Conservation (phyloP, 179 eudicot genomes). For the Vitellaria paradoxa region DNA sequence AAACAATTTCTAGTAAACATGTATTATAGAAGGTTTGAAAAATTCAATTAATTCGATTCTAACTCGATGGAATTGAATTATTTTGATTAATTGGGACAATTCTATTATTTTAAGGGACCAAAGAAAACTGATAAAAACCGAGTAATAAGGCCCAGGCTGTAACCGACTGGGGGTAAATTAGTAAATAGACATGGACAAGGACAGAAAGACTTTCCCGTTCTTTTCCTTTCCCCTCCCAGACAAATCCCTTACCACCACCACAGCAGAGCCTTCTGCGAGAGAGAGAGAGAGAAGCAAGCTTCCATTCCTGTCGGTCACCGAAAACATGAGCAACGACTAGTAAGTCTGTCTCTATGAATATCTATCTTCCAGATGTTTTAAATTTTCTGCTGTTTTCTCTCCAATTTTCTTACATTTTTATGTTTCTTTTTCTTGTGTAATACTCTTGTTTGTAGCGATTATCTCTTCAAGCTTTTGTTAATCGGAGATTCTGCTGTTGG, state of each 20-base stretch:
- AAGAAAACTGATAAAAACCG: too few species aligned
- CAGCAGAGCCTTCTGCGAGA: not conserved
- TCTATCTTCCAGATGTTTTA: not conserved
- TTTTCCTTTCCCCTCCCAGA: not conserved
- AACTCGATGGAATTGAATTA: too few species aligned
- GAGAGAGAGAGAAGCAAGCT: not conserved
- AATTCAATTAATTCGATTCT: too few species aligned
- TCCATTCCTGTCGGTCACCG: slow-evolving; percentile 9
- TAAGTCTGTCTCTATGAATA: slow-evolving; percentile 7
- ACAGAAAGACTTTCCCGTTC: too few species aligned
- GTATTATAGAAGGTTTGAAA: too few species aligned
- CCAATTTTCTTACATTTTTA: not conserved
- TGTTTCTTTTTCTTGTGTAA: not conserved
- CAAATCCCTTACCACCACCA: not conserved
- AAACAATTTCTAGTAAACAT: too few species aligned
- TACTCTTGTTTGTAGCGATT: slow-evolving; percentile 33
- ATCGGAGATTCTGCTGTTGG: slow-evolving; percentile 69
- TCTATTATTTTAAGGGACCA: too few species aligned
- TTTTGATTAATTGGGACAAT: too few species aligned
- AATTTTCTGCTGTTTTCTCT: not conserved
- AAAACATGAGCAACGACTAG: slow-evolving; percentile 43
- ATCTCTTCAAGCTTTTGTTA: slow-evolving; percentile 53
- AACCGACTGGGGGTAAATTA: too few species aligned
- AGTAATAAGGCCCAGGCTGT: too few species aligned
- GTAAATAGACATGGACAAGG: too few species aligned